phyloP scores from a whole-genome alignment of 768 basidiomycete species.

The Pseudohyphozyma bogoriensis region DNA sequence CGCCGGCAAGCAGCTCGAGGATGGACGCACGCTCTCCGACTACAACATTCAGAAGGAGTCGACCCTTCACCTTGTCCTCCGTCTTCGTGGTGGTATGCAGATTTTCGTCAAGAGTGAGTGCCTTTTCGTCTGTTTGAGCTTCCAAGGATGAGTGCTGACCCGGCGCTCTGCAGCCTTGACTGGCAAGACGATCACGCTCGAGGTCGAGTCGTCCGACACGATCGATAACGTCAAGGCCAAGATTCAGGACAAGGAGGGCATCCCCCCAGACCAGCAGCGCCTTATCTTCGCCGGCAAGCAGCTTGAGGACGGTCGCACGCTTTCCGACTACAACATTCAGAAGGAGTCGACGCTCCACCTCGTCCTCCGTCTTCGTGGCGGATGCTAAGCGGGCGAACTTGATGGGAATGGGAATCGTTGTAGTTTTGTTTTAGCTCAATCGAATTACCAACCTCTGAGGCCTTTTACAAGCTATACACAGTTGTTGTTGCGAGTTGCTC shows the following conservation, averaged over 20 bases:
- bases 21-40: conserved; percentile 79
- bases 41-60: conserved; percentile 79
- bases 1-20: conserved; percentile 84
- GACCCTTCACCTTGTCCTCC: conserved; percentile 86
- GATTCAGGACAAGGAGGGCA: conserved; percentile 90
- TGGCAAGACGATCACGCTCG: conserved; percentile 85
- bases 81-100: conserved; percentile 89
- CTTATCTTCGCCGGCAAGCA: conserved; percentile 90
- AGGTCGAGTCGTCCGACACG: conserved; percentile 85
- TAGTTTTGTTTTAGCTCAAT: too few relatives aligned
- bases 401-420: too few relatives aligned
- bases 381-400: too few relatives aligned
- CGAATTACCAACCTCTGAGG: too few relatives aligned
- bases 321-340: conserved; percentile 79
- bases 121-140: neutral
- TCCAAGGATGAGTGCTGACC: conserved; percentile 56
- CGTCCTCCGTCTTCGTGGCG: conserved; percentile 85
- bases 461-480: too few relatives aligned
- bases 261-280: conserved; percentile 83
- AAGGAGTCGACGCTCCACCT: conserved; percentile 88
- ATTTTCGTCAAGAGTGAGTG: conserved; percentile 48
- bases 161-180: conserved; percentile 49
- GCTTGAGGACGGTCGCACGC: conserved; percentile 78
- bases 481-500: too few relatives aligned
- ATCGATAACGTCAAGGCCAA: conserved; percentile 62